Evolutionary conservation across 352 stramenopile species (phyloP), one percentile per base, ranked within the genome.

Genomic region (Phytophthora cryptogea): DNA sequence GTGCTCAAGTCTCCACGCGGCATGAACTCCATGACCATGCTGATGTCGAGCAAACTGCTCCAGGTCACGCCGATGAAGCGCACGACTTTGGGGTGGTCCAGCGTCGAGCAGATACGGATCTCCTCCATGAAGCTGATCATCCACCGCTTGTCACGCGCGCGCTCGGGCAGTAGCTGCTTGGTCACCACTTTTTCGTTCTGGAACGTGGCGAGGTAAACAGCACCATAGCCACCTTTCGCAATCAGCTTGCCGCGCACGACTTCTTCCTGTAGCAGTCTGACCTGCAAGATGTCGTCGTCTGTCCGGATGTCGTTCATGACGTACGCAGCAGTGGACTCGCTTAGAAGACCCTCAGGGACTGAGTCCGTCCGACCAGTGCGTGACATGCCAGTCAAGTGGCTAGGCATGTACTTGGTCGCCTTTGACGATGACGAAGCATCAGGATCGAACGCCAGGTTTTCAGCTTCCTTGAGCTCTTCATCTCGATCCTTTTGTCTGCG

Each of bases 251-350:
- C 56, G n/a, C 77, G 57, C 16, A 70, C 53, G 11, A 92, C 70
- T 43, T 89, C 78, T 37, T 75, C 64, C 23, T 78, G 66, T 2
- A 76, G 56, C 36, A 92, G 45, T 8, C 83, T 65, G 32, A 70
- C 83, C 28, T 75, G 67, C 17, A 86, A 48, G 13, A 92, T 64
- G 13, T 78, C 48, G 23, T 87, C 75, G 45, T 92, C 79, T 14
- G 72, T 89, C 8, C 83, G 78, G 10, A 93, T 78, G 46, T 93
- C 83, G 51, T 89, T 83, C 11, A 59, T 40, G 13, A 83, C 54
- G 40, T 74, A 75, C 14, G 52, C 56, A 3, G 60, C 46, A 4
- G 51, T 43, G 8, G 70, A 65, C 2, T 68, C 27, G 14, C 51
- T 59, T 26, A 70, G 54, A 32, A 47, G 40, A 44, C n/a, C 36